Evolutionary conservation across 495 filamentous ascomycete genomes (phyloP).

Genomic region (Mytilinidion resinicola): DNA sequence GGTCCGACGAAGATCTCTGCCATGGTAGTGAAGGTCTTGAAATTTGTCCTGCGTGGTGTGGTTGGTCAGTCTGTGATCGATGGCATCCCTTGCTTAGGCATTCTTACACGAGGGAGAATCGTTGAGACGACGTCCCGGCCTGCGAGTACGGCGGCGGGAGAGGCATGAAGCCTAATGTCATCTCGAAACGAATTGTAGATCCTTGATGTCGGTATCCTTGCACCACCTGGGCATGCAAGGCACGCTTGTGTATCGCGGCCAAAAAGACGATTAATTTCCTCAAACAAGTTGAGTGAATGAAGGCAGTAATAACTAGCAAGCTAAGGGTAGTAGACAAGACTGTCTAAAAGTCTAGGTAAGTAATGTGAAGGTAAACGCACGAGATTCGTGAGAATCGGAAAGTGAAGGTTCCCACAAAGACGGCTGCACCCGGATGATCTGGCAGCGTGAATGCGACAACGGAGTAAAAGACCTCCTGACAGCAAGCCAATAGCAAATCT

Average conservation of each 20-base stretch:
- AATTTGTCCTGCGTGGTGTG: slow-evolving; percentile 3
- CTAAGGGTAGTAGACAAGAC: too few relatives aligned
- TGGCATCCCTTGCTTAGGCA: background rate
- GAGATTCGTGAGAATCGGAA: background rate
- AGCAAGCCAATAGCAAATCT: background rate
- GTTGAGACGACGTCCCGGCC: background rate
- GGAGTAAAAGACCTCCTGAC: background rate
- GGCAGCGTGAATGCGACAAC: background rate
- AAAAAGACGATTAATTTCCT: too few relatives aligned
- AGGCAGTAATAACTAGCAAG: too few relatives aligned
- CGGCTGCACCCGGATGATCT: background rate
- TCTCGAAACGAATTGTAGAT: background rate
- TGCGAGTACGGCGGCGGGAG: background rate
- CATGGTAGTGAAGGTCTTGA: slow-evolving; percentile 30
- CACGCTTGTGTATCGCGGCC: too few relatives aligned
- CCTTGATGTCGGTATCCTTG: too few relatives aligned
- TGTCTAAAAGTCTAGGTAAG: background rate
- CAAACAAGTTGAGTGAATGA: too few relatives aligned
- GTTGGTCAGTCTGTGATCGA: background rate
- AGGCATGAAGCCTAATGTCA: background rate
- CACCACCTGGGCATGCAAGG: too few relatives aligned
- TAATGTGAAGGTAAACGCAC: background rate
- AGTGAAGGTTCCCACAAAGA: background rate
- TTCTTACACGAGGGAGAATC: slow-evolving; percentile 1
- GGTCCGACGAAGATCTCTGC: slow-evolving; percentile 36